Conservation (phyloP, 2,329 filamentous ascomycete genomes). For the Neospermospora avenae region DNA sequence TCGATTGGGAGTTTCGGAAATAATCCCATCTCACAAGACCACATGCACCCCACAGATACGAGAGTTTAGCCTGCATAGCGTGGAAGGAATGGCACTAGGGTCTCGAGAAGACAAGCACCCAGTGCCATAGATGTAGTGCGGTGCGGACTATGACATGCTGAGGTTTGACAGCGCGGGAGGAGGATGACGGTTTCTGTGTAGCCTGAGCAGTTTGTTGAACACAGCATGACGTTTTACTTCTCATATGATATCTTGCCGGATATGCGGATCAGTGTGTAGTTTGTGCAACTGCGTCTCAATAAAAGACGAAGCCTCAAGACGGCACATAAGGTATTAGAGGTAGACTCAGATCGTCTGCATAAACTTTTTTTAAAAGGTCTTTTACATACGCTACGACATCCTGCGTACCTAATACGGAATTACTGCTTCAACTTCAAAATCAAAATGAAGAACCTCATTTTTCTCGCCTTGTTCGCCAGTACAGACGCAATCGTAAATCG, state of each 20-base stretch:
- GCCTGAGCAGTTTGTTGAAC: neutral
- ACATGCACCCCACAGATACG: neutral
- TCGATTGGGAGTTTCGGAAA: no score
- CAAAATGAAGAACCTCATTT: slow-evolving; percentile 1
- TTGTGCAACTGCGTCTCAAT: neutral
- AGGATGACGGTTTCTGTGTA: neutral
- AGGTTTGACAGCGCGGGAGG: neutral
- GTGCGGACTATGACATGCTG: neutral
- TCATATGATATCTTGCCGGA: neutral
- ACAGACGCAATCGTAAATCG: slow-evolving; percentile 8
- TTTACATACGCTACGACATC: no score
- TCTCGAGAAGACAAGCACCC: neutral
- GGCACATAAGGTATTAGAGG: neutral
- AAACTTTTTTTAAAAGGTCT: no score
- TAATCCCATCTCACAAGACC: neutral
- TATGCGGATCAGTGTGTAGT: neutral
- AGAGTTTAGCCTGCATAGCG: neutral
- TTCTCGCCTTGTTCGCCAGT: neutral
- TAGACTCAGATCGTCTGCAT: no score
- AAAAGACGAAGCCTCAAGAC: neutral
- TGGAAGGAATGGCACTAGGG: neutral
- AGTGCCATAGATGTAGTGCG: no score
- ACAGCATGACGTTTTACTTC: neutral
- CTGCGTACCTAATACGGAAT: neutral
- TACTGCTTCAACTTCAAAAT: no score